These are phyloP conservation scores for Termitomyces sp. DNA, from an alignment of 768 basidiomycete species.

Conservation along the genomic window DNA sequence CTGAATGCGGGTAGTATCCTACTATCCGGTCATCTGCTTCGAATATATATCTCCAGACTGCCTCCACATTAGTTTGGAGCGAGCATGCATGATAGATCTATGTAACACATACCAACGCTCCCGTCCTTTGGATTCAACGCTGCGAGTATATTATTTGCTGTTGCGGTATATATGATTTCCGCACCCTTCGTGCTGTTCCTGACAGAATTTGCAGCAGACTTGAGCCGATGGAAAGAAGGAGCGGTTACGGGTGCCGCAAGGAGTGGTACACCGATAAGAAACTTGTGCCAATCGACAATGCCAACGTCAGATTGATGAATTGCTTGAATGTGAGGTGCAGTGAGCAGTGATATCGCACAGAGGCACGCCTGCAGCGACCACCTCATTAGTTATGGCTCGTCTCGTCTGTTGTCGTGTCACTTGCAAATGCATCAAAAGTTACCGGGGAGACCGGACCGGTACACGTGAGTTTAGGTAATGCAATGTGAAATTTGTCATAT, in stretches of 20 bases:
- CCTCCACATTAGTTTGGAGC: conserved; percentile 6
- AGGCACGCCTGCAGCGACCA: conserved; percentile 5
- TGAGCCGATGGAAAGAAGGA: conserved; percentile 50
- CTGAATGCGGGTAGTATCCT: conserved; percentile 53
- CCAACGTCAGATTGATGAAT: conserved; percentile 76
- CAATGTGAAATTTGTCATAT: too few species aligned
- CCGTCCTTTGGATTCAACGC: conserved; percentile 68
- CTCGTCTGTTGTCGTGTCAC: too few species aligned
- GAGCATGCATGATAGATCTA: not conserved
- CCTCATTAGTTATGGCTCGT: conserved; percentile 5
- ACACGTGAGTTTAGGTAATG: too few species aligned
- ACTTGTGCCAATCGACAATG: conserved; percentile 85
- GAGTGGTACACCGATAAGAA: conserved; percentile 70
- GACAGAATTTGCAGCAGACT: not conserved
- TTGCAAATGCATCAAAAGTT: too few species aligned
- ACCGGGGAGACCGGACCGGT: too few species aligned
- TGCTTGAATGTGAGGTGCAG: conserved; percentile 29
- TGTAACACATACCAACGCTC: conserved; percentile 55
- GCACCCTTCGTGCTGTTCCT: conserved; percentile 15
- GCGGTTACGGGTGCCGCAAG: conserved; percentile 44
- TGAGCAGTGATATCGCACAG: conserved; percentile 6
- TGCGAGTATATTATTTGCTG: conserved; percentile 74
- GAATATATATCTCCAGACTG: conserved; percentile 77
- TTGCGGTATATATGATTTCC: conserved; percentile 62
- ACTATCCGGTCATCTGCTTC: conserved; percentile 67